These are phyloP conservation scores for Basidiobolus meristosporus DNA, from an alignment of 371 early-diverging fungal genomes.

Conservation along the genomic window DNA sequence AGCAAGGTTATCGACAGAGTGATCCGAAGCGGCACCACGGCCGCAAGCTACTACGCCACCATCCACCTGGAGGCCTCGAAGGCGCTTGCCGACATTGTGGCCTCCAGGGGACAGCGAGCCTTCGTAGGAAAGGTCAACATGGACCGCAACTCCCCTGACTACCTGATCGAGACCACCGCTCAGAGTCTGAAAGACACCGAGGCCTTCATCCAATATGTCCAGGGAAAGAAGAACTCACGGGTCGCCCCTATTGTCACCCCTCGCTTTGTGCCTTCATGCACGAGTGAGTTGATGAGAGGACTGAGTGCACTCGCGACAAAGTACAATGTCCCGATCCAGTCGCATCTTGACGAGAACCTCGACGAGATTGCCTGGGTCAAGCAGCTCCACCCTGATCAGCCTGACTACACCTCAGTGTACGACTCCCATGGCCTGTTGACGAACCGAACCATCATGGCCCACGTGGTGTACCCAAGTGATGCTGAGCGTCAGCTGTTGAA, in stretches of 20 bases:
- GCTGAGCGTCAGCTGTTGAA: conserved; percentile 43
- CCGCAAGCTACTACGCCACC: conserved; percentile 80
- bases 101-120: conserved; percentile 68
- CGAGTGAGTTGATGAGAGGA: conserved; percentile 34
- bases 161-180: too few species aligned
- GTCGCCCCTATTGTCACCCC: conserved; percentile 75
- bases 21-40: conserved; percentile 61
- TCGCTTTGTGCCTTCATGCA: conserved; percentile 73
- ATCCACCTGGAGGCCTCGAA: conserved; percentile 59
- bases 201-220: too few species aligned
- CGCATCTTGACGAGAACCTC: too few species aligned
- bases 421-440: conserved; percentile 39
- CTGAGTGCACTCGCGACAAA: conserved; percentile 48
- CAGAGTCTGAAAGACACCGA: too few species aligned
- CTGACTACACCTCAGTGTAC: conserved; percentile 61
- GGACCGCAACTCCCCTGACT: conserved; percentile 71
- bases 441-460: conserved; percentile 32
- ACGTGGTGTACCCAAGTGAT: conserved; percentile 51
- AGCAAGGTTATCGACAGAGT: conserved; percentile 41
- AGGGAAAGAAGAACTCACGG: too few species aligned
- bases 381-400: conserved; percentile 42
- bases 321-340: too few species aligned
- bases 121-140: conserved; percentile 88
- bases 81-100: conserved; percentile 42
- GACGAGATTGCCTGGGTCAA: conserved; percentile 51